Evolutionary conservation across 345 rosid genomes (phyloP).

Genomic region (Rhizophora mangle): DNA sequence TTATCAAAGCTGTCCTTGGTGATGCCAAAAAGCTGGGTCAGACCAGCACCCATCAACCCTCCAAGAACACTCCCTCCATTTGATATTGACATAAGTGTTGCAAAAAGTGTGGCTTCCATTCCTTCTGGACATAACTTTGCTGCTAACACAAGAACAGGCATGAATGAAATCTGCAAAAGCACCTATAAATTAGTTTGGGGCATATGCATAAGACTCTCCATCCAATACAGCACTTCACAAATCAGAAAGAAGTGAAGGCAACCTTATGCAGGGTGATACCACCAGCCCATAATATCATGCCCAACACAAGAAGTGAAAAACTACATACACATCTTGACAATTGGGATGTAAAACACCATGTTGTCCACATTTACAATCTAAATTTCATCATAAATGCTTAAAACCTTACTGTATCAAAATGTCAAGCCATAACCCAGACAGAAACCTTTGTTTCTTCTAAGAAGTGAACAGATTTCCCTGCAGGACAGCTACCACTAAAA

Average conservation of each 20-base stretch:
- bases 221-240: neutral
- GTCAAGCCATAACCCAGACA: no score
- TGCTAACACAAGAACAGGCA: slow-evolving; percentile 93
- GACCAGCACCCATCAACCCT: slow-evolving; percentile 82
- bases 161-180: slow-evolving; percentile 75
- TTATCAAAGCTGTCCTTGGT: slow-evolving; percentile 78
- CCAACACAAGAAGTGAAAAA: no score
- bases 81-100: slow-evolving; percentile 91
- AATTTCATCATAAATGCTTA: no score
- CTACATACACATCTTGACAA: no score
- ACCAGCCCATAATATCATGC: no score
- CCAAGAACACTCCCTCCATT: slow-evolving; percentile 92
- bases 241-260: neutral
- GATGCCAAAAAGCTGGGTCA: slow-evolving; percentile 75
- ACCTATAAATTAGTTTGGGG: neutral
- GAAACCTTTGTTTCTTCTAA: no score
- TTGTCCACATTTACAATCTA: no score
- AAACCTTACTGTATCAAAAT: no score
- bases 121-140: slow-evolving; percentile 94
- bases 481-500: neutral
- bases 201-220: neutral
- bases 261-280: no score
- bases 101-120: slow-evolving; percentile 97
- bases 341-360: no score
- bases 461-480: no score